These are phyloP conservation scores for Blastocystis sp. DNA, from an alignment of 352 stramenopile genomes.

Conservation along the genomic window DNA sequence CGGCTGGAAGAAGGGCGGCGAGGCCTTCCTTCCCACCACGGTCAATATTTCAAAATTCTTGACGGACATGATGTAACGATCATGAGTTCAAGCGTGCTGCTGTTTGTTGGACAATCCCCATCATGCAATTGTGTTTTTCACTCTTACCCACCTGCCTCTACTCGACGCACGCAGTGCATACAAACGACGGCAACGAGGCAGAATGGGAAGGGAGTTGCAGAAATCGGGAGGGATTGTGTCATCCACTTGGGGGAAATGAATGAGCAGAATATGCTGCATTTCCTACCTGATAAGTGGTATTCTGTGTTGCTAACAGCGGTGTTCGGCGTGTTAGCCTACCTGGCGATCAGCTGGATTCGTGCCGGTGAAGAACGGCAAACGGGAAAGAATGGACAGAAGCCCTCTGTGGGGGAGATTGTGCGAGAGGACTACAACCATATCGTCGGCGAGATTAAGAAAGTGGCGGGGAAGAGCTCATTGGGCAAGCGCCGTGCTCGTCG, in stretches of 20 bases:
- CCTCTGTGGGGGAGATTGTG: not conserved
- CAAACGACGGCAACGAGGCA: too few relatives aligned
- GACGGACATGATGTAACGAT: not conserved
- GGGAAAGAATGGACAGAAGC: not conserved
- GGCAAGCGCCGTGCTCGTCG: not conserved
- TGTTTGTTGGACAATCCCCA: too few relatives aligned
- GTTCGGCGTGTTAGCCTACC: constrained; percentile 1
- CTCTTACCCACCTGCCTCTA: too few relatives aligned
- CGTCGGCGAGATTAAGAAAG: not conserved
- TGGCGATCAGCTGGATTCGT: constrained; percentile 12
- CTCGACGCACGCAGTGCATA: too few relatives aligned
- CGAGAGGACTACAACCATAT: not conserved
- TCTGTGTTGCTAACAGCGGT: constrained; percentile 5
- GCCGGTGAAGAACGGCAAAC: not conserved
- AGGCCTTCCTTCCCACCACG: not conserved
- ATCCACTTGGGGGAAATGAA: not conserved
- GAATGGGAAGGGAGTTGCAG: not conserved
- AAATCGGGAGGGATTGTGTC: not conserved
- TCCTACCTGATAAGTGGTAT: constrained; percentile 18
- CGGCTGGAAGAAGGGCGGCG: constrained; percentile 74
- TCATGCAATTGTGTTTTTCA: too few relatives aligned
- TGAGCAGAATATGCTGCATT: constrained; percentile 6
- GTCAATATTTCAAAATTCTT: not conserved
- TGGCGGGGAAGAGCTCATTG: not conserved
- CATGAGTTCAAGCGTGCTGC: too few relatives aligned